Evolutionary conservation across 257 asterid species (phyloP).

Genomic region (Leptodermis oblonga): DNA sequence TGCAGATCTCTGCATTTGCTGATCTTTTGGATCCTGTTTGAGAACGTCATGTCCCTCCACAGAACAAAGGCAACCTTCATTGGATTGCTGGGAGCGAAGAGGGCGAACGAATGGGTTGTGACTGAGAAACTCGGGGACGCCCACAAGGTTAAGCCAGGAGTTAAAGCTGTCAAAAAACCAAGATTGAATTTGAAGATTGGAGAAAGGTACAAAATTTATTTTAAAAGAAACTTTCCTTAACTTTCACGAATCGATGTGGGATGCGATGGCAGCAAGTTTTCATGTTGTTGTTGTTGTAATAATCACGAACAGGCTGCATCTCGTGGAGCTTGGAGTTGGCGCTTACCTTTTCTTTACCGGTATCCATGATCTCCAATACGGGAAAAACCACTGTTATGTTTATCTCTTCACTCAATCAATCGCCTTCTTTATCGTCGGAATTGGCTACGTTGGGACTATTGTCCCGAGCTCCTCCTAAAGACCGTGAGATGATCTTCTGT

Average conservation of each 20-base stretch:
- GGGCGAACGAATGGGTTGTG: slow-evolving; percentile 96
- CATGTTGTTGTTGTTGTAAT: too few species aligned
- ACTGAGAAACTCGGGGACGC: slow-evolving; percentile 91
- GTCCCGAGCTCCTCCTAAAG: slow-evolving; percentile 52
- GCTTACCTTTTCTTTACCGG: slow-evolving; percentile 73
- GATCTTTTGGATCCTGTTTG: slow-evolving; percentile 87
- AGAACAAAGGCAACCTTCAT: slow-evolving; percentile 90
- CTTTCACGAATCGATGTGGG: neutral
- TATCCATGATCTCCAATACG: slow-evolving; percentile 63
- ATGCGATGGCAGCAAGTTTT: too few species aligned
- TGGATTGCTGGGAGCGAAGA: slow-evolving; percentile 77
- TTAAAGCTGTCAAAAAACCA: slow-evolving; percentile 47
- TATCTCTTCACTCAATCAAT: slow-evolving; percentile 63
- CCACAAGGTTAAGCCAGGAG: slow-evolving; percentile 53
- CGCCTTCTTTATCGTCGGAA: slow-evolving; percentile 72
- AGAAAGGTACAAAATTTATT: slow-evolving; percentile 46
- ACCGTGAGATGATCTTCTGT: too few species aligned
- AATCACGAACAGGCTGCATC: slow-evolving; percentile 47
- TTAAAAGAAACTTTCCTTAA: neutral
- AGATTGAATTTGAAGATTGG: slow-evolving; percentile 55
- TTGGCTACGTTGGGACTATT: slow-evolving; percentile 73
- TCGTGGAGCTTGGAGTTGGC: slow-evolving; percentile 60
- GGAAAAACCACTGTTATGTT: slow-evolving; percentile 52
- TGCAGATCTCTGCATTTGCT: slow-evolving; percentile 75
- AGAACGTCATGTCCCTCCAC: slow-evolving; percentile 92